These are phyloP conservation scores for Crithidia fasciculata DNA, from an alignment of 208 protist genomes.

Conservation along the genomic window DNA sequence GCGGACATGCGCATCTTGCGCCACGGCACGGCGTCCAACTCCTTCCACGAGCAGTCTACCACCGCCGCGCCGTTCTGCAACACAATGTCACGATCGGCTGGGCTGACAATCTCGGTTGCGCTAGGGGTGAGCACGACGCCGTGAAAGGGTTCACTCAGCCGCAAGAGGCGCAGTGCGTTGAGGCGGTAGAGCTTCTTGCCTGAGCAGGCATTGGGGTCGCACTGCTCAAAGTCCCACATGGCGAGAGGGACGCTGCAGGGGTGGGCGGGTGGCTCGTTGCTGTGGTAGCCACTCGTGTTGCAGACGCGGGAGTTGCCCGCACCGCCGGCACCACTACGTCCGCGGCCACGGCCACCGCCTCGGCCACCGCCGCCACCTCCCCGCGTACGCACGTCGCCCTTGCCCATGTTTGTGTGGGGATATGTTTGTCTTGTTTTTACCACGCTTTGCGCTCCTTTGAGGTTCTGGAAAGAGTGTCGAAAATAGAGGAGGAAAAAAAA, in stretches of 20 bases:
- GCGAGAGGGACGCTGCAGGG: conserved; percentile 88
- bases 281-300: conserved; percentile 38
- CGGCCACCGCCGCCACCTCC: conserved; percentile 19
- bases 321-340: conserved; percentile 25
- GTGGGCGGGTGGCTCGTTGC: conserved; percentile 50
- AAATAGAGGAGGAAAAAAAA: neutral
- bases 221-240: conserved; percentile 99
- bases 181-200: conserved; percentile 95
- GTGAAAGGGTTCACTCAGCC: conserved; percentile 87
- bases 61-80: conserved; percentile 93
- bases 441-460: neutral
- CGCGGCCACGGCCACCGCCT: conserved; percentile 33
- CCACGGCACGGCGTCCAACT: conserved; percentile 96
- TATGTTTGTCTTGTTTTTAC: neutral
- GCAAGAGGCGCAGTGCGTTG: conserved; percentile 90
- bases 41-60: conserved; percentile 99
- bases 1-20: conserved; percentile 91
- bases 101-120: conserved; percentile 93
- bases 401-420: conserved; percentile 10
- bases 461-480: neutral
- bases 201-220: conserved; percentile 98
- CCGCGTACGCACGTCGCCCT: conserved; percentile 22
- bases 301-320: conserved; percentile 10
- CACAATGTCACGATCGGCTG: conserved; percentile 92
- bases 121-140: conserved; percentile 96